Base-by-base conservation (phyloP, 805 yeast genomes). In the Metschnikowia dekortorum region DNA sequence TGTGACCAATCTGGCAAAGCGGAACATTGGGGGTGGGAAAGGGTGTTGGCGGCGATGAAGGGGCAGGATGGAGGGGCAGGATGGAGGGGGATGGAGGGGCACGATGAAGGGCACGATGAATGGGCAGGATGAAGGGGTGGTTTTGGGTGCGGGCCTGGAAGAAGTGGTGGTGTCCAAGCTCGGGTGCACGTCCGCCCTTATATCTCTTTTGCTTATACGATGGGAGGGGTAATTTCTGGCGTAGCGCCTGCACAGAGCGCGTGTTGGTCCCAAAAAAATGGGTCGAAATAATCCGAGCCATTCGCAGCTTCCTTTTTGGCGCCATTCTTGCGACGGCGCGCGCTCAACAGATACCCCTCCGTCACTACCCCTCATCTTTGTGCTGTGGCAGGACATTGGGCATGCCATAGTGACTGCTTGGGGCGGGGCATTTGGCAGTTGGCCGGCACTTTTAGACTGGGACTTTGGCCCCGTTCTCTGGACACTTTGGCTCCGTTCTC, bases 1-100 rank as follows among this genome's bases (percentile, higher is more conserved):
- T n/a, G 55, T 47, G 44, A 56, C 45, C 30, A 54, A 43, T 39
- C 56, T 49, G 49, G 59, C 57, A 35, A 57, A 53, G 29, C 56
- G 48, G 44, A 56, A 54, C 60, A 56, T 56, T 14, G 44, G 35
- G 35, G 22, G 22, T 22, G 22, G 22, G 22, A 22, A 22, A 22
- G 22, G 22, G 5, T 22, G 18, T 16, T 16, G 22, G 22, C 22
- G 16, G 31, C 38, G 29, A 13, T 13, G 8, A 26, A 38, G 30
- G 30, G 11, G 30, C 9, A 29, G 7, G 30, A n/a, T 22, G 16
- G 4, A 6, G 13, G 38, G 8, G 10, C 29, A 26, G 14, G 36
- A 30, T 46, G 44, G 28, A 34, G 40, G 22, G 39, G 7, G 30
- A n/a, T 22, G 16, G 4, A 6, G 13, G 38, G 8, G 10, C 29